Base-by-base conservation (phyloP, 2,329 filamentous ascomycete species). In the Botrytis elliptica region DNA sequence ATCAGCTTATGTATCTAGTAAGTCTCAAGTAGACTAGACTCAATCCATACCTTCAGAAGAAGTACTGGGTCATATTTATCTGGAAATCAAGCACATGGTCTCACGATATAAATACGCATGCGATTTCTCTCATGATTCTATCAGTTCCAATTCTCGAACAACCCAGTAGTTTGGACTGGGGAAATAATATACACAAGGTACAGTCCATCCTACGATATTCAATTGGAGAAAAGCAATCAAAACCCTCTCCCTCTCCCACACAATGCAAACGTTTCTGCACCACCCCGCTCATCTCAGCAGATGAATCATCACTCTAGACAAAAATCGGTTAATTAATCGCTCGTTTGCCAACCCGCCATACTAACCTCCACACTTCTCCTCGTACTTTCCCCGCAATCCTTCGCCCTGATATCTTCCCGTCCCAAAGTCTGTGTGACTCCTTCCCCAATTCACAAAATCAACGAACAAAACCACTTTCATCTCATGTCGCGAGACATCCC, bases 1-100 rank as follows among this genome's bases (percentile, higher is more conserved):
- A 49, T 66, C 63, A 66, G 44, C 64, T 52, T 52, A 49, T 65
- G 18, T 22, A 66, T 38, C 44, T 66, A 52, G 44, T 9, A n/a
- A 25, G 10, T 36, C 4, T 14, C 16, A 5, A 65, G 64, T 36
- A n/a, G 36, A 42, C 36, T 60, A 38, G 18, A 60, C 60, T 42
- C 25, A n/a, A 20, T 29, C 1, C 25, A 42, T n/a, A n/a, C 36
- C 60, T 18, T 29, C 38, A 18, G 1, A 42, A n/a, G 1, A 63
- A 36, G n/a, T 62, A n/a, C 60, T 18, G 14, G 22, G 38, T 25
- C 14, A 9, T 12, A n/a, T n/a, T 42, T 2, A 40, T 40, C 22
- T 25, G 4, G 60, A 42, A 63, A n/a, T 63, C 60, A 38, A 42
- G 14, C 60, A 42, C 38, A 63, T 38, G 60, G 25, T 42, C 60